Base-by-base conservation (phyloP, 1,284 basidiomycete genomes). In the Tausonia pullulans region DNA sequence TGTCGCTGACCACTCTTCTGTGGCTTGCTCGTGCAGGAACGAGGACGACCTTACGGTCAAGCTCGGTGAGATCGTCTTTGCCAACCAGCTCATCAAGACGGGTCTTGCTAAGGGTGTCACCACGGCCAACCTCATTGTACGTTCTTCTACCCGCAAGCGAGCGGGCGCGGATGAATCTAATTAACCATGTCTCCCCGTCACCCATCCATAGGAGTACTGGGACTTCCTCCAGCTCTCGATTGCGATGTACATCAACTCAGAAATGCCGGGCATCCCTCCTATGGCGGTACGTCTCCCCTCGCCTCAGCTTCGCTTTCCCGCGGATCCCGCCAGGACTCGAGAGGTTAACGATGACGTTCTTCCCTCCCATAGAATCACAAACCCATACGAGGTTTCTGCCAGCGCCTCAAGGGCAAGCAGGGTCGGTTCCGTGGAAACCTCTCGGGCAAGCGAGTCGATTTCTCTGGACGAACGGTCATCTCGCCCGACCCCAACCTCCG, bases 31-130 rank as follows among this genome's bases (percentile, higher is more conserved):
- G 54, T 2, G 48, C 69, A 94, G 90, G 44, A 99, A 98, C 73
- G 96, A 99, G 78, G 96, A 99, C 71, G 96, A 99, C 74, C 81
- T 99, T 49, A 98, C 96, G 0, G 91, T 96, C 69, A 98, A 98
- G 74, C 83, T 99, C 13, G 90, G 91, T 5, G 96, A 99, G 75
- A 98, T 99, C 67, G 90, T 97, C 39, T 94, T 95, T 74, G 89
- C 87, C 62, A 98, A 98, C 72, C 87, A 88, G 39, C 81, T 97
- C 45, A 92, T 99, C 74, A 91, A 92, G 75, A 86, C 91, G 69
- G 90, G 90, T 43, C 82, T 98, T 45, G 82, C 83, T 16, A 91
- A 91, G 76, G 94, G 94, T 63, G 83, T 88, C 11, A 89, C 90
- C 5, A 92, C 90, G 10, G 84, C 88, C 59, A 86, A 88, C 69